Evolutionary conservation across 176 grass and related monocot genomes (phyloP).

Genomic region (Urochloa ruziziensis): DNA sequence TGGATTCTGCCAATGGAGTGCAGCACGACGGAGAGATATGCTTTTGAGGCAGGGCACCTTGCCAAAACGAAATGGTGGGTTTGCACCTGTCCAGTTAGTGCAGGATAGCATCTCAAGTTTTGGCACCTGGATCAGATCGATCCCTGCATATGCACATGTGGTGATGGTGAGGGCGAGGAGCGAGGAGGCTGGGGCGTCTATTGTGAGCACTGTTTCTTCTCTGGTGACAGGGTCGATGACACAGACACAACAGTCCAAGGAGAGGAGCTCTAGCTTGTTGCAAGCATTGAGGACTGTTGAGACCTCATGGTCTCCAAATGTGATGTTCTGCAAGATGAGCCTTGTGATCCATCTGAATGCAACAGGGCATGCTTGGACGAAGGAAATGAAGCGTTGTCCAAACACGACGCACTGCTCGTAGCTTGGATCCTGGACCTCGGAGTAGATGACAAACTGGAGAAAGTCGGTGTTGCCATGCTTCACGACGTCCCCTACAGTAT

Average conservation of each 20-base stretch:
- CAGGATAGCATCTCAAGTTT: neutral
- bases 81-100: neutral
- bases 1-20: neutral
- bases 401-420: neutral
- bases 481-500: neutral
- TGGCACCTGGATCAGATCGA: slow-evolving; percentile 2
- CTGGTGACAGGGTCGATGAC: neutral
- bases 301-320: neutral
- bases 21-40: neutral
- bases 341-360: slow-evolving; percentile 15
- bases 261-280: neutral
- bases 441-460: neutral
- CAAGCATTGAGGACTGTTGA: neutral
- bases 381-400: neutral
- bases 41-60: neutral
- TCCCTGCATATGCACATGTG: neutral
- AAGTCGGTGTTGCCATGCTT: neutral
- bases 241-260: neutral
- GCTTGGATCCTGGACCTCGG: neutral
- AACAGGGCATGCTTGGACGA: neutral
- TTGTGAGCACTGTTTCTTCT: neutral
- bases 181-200: slow-evolving; percentile 3
- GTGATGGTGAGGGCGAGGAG: neutral
- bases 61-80: neutral
- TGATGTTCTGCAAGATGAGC: neutral